Conservation (phyloP, 1,284 basidiomycete species). For the Ceratorhiza oryzae-sativae region DNA sequence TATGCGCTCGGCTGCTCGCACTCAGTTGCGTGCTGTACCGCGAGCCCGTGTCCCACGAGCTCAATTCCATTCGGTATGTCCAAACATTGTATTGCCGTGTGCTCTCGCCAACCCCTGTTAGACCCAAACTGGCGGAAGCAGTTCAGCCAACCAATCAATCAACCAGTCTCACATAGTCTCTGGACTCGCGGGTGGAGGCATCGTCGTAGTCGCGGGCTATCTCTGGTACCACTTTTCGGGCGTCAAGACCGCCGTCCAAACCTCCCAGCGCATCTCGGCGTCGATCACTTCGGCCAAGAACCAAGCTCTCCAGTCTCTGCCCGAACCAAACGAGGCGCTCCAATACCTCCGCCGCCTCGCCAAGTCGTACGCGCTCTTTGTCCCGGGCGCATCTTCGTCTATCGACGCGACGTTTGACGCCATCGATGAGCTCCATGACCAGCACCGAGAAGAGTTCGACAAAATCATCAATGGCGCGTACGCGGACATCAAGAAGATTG, state of each 20-base stretch:
- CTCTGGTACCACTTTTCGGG: slow-evolving; percentile 56
- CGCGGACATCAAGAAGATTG: slow-evolving; percentile 52
- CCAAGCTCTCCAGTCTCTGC: slow-evolving; percentile 50
- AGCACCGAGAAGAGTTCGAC: slow-evolving; percentile 56
- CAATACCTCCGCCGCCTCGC: slow-evolving; percentile 53
- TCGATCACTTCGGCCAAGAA: slow-evolving; percentile 53
- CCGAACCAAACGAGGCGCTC: slow-evolving; percentile 53
- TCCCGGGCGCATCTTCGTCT: slow-evolving; percentile 56
- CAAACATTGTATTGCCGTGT: neutral
- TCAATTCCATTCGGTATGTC: slow-evolving; percentile 20
- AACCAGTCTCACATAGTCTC: slow-evolving; percentile 45
- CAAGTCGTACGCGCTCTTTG: slow-evolving; percentile 54
- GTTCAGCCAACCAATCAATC: no score
- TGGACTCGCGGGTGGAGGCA: slow-evolving; percentile 52
- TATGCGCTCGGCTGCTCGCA: slow-evolving; percentile 26
- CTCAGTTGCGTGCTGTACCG: slow-evolving; percentile 23
- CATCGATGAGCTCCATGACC: slow-evolving; percentile 54
- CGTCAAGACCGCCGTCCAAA: slow-evolving; percentile 51
- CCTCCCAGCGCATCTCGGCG: slow-evolving; percentile 50
- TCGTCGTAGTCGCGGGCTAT: slow-evolving; percentile 50
- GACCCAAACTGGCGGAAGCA: neutral
- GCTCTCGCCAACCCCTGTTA: neutral
- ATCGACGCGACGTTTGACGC: slow-evolving; percentile 57
- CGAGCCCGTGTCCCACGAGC: slow-evolving; percentile 12
- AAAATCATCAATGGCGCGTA: slow-evolving; percentile 54